phyloP scores from a whole-genome alignment of 2,329 filamentous ascomycete genomes.

The Penicillium sp. region DNA sequence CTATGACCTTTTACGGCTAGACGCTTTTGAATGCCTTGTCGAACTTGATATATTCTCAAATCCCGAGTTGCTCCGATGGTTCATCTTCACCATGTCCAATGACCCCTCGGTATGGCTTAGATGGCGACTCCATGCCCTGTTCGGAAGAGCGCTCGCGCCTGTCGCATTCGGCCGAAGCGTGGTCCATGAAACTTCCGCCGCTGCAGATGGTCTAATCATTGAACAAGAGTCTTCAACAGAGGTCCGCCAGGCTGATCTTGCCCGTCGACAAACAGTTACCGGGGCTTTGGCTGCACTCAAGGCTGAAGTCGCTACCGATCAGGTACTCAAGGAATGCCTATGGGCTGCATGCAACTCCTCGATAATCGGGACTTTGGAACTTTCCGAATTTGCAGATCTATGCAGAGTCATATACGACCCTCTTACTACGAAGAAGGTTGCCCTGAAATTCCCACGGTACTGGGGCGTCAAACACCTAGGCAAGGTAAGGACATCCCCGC shows the following conservation, averaged over 20 bases:
- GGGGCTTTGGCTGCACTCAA: slow-evolving; percentile 64
- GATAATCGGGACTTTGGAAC: slow-evolving; percentile 56
- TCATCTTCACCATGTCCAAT: slow-evolving; percentile 60
- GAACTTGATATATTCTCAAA: slow-evolving; percentile 59
- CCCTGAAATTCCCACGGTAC: slow-evolving; percentile 60
- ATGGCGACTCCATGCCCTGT: slow-evolving; percentile 55
- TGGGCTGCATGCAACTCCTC: slow-evolving; percentile 62
- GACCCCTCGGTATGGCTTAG: slow-evolving; percentile 65
- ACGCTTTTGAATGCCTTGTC: slow-evolving; percentile 63
- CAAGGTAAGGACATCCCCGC: slow-evolving; percentile 42
- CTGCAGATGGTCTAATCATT: slow-evolving; percentile 57
- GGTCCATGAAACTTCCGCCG: slow-evolving; percentile 36
- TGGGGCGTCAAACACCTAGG: slow-evolving; percentile 61
- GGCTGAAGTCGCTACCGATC: slow-evolving; percentile 55
- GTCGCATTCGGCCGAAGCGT: slow-evolving; percentile 62
- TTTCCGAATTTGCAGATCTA: slow-evolving; percentile 62
- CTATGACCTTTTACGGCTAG: slow-evolving; percentile 63
- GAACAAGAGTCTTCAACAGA: slow-evolving; percentile 60
- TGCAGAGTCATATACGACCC: slow-evolving; percentile 62
- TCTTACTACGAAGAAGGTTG: slow-evolving; percentile 55
- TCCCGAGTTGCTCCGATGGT: slow-evolving; percentile 59
- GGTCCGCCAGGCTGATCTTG: slow-evolving; percentile 58
- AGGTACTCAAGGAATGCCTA: slow-evolving; percentile 57
- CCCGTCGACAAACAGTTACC: slow-evolving; percentile 60
- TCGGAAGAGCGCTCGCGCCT: slow-evolving; percentile 61